Conservation (phyloP, 2,329 filamentous ascomycete species). For the Mycosphaerella sp. region DNA sequence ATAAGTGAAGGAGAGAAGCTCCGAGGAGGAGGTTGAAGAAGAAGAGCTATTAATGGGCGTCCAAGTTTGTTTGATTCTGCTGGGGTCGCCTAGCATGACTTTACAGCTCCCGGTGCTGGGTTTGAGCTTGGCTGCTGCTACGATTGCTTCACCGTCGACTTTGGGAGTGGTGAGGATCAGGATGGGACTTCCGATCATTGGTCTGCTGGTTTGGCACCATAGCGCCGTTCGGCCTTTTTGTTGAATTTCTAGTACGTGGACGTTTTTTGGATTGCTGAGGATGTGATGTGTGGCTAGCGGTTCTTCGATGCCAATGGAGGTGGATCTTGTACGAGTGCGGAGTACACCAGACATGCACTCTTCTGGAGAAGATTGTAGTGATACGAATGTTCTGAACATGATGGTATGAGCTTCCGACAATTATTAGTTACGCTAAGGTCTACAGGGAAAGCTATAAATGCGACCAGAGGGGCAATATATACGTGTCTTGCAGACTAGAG, state of each 20-base stretch:
- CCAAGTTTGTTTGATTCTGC: neutral
- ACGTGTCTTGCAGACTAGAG: neutral
- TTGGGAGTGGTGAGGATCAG: constrained; percentile 1
- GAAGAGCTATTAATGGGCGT: neutral
- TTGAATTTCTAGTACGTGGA: neutral
- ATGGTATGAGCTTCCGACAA: neutral
- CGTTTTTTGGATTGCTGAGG: neutral
- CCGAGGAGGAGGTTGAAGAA: neutral
- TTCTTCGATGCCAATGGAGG: neutral
- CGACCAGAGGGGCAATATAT: neutral
- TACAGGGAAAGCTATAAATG: neutral
- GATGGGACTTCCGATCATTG: neutral
- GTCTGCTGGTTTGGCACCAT: neutral
- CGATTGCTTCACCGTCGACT: constrained; percentile 2
- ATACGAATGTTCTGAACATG: neutral
- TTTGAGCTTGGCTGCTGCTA: constrained; percentile 1
- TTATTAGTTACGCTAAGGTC: neutral
- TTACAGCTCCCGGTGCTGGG: neutral
- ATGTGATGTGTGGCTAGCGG: constrained; percentile 4
- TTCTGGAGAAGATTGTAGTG: neutral
- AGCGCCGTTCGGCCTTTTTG: constrained; percentile 4
- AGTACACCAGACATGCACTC: neutral
- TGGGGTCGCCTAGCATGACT: constrained; percentile 1
- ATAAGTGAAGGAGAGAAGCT: neutral
- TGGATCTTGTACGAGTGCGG: neutral